phyloP scores from a whole-genome alignment of 805 yeast genomes.

The Starmerella sp. region DNA sequence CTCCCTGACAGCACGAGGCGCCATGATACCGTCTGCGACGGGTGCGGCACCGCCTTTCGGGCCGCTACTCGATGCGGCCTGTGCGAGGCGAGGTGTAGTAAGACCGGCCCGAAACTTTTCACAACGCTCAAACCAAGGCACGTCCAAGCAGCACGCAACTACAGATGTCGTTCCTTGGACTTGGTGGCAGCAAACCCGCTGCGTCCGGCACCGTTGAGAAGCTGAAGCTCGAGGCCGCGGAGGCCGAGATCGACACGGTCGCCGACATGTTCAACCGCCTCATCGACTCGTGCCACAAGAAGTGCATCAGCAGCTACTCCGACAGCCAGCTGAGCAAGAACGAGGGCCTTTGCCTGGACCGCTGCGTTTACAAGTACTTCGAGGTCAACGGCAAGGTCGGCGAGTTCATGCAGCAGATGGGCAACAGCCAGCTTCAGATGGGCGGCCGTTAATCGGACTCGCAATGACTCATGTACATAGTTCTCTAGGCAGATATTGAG shows the following conservation, averaged over 20 bases:
- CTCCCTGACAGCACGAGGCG: neutral
- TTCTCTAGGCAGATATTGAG: neutral
- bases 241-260: slow-evolving; percentile 92
- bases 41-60: too few species aligned
- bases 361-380: slow-evolving; percentile 92
- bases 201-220: slow-evolving; percentile 21
- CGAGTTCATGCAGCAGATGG: slow-evolving; percentile 38
- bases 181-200: slow-evolving; percentile 40
- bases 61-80: neutral
- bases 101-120: slow-evolving; percentile 5
- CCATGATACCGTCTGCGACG: too few species aligned
- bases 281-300: slow-evolving; percentile 77
- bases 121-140: neutral
- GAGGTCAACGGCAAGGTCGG: slow-evolving; percentile 92
- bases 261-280: slow-evolving; percentile 93
- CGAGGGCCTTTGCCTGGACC: slow-evolving; percentile 81
- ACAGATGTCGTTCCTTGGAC: slow-evolving; percentile 37
- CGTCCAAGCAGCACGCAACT: neutral
- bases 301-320: slow-evolving; percentile 62
- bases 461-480: neutral
- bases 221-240: slow-evolving; percentile 57
- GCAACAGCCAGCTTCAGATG: slow-evolving; percentile 20
- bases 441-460: slow-evolving; percentile 1
- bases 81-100: neutral
- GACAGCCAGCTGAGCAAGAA: slow-evolving; percentile 67